phyloP scores from a whole-genome alignment of 2,329 filamentous ascomycete species.

The Ustulina deusta region DNA sequence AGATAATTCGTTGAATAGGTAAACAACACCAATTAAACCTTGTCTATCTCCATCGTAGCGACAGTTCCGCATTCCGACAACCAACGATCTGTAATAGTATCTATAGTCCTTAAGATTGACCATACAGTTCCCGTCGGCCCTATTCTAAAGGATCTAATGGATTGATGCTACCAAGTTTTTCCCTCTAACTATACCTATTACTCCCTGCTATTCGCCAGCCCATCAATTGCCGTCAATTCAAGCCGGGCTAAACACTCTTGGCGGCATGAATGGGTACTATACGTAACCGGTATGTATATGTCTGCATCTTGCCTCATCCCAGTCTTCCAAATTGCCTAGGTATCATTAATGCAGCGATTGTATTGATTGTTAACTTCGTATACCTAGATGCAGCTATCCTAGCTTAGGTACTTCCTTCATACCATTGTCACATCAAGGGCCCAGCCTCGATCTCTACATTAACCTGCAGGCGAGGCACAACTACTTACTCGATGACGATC shows the following conservation, averaged over 20 bases:
- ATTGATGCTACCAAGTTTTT: conserved; percentile 3
- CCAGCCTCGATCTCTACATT: conserved; percentile 20
- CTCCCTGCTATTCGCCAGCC: conserved; percentile 20
- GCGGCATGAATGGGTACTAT: conserved; percentile 4
- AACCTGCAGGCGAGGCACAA: background rate
- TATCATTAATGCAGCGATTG: conserved; percentile 4
- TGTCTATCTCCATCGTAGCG: background rate
- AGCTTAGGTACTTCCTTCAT: conserved; percentile 37
- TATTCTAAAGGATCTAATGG: conserved; percentile 19
- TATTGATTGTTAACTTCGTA: conserved; percentile 19
- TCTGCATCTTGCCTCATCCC: background rate
- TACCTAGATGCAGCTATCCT: background rate
- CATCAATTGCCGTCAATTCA: conserved; percentile 11
- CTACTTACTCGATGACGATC: background rate
- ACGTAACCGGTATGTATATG: background rate
- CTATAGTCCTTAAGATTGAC: conserved; percentile 6
- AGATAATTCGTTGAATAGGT: background rate
- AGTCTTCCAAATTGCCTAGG: too few species aligned
- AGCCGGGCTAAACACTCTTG: conserved; percentile 28
- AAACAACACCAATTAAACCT: background rate
- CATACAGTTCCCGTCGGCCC: conserved; percentile 13
- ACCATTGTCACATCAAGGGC: background rate
- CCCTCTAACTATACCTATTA: too few species aligned
- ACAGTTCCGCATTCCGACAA: background rate
- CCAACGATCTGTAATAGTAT: background rate